These are phyloP conservation scores for Pinus tabuliformis DNA, from an alignment of 75 land plant species.

Conservation along the genomic window DNA sequence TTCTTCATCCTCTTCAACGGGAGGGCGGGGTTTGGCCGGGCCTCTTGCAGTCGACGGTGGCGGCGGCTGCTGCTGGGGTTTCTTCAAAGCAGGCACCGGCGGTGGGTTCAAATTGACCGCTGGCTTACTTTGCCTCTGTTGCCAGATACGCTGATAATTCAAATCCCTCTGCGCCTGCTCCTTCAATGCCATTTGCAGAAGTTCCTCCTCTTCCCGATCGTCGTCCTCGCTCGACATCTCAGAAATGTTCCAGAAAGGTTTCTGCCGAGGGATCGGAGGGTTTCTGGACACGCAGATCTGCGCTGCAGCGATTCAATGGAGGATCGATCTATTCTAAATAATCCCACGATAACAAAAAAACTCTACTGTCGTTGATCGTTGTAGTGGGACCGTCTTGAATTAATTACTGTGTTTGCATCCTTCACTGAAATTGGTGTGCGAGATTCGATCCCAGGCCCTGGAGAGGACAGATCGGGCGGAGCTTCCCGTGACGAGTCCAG, in stretches of 20 bases:
- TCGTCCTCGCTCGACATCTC: slow-evolving; percentile 64
- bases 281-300: background rate
- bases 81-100: slow-evolving; percentile 15
- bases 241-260: too few relatives aligned
- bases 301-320: background rate
- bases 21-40: background rate
- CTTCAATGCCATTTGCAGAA: slow-evolving; percentile 79
- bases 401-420: background rate
- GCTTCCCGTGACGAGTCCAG: too few relatives aligned
- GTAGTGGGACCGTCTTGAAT: background rate
- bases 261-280: background rate
- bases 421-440: background rate
- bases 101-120: slow-evolving; percentile 46
- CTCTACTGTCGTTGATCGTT: background rate
- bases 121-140: slow-evolving; percentile 25
- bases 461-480: background rate
- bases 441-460: background rate
- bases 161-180: slow-evolving; percentile 76
- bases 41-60: background rate
- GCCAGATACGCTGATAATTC: slow-evolving; percentile 36
- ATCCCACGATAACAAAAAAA: background rate
- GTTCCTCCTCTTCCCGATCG: slow-evolving; percentile 84
- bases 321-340: background rate
- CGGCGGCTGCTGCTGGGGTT: slow-evolving; percentile 10
- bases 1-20: slow-evolving; percentile 79